These are phyloP conservation scores for Adansonia madagascariensis DNA, from an alignment of 441 rosid genomes.

Conservation along the genomic window DNA sequence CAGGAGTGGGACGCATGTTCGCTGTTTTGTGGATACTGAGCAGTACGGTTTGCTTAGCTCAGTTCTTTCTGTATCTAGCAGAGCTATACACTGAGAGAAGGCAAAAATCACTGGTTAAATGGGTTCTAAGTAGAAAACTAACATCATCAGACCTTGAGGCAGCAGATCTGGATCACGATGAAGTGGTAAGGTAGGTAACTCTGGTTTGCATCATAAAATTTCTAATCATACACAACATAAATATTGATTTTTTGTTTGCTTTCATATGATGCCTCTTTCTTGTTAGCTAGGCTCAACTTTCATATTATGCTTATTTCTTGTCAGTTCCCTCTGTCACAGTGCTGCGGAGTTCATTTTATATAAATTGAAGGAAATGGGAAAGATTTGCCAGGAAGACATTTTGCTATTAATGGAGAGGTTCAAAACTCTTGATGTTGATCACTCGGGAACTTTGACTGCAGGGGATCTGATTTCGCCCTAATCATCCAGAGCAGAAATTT, in stretches of 20 bases:
- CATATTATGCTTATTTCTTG: not conserved
- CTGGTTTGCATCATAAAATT: not conserved
- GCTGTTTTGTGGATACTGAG: conserved; percentile 60
- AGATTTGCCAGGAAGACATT: conserved; percentile 56
- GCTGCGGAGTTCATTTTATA: conserved; percentile 57
- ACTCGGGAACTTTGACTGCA: conserved; percentile 54
- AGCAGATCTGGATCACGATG: conserved; percentile 56
- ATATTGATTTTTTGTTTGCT: not conserved
- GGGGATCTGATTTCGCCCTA: conserved; percentile 50
- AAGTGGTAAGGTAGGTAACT: conserved; percentile 40
- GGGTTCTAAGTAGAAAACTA: conserved; percentile 42
- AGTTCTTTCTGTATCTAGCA: conserved; percentile 53
- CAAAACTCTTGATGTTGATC: conserved; percentile 57
- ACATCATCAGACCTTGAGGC: conserved; percentile 52
- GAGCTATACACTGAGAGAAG: conserved; percentile 50
- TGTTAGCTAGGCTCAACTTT: not conserved
- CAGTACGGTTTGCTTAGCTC: conserved; percentile 54
- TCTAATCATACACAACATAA: not conserved
- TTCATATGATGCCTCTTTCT: too few species aligned
- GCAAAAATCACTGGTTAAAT: conserved; percentile 39
- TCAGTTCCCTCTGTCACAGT: conserved; percentile 31
- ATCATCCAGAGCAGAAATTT: conserved; percentile 26
- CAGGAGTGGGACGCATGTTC: conserved; percentile 46
- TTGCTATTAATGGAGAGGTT: conserved; percentile 50
- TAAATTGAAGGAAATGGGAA: conserved; percentile 74